phyloP scores from a whole-genome alignment of 2,329 filamentous ascomycete species.

The Paramyrothecium sp. region DNA sequence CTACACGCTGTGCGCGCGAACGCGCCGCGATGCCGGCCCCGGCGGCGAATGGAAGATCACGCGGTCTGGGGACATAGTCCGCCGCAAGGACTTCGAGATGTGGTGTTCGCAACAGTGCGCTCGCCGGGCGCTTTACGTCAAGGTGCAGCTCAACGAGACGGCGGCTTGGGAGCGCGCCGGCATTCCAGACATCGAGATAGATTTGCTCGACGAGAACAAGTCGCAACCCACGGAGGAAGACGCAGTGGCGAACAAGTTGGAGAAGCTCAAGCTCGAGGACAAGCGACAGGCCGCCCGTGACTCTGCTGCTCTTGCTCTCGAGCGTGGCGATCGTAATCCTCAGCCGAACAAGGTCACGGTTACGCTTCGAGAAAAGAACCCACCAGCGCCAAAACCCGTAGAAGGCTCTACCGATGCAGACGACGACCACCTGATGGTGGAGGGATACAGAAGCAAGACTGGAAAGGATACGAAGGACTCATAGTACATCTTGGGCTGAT shows the following conservation, averaged over 20 bases:
- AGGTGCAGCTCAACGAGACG: slow-evolving; percentile 82
- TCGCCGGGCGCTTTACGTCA: slow-evolving; percentile 76
- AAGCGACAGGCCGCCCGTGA: slow-evolving; percentile 37
- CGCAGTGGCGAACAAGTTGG: slow-evolving; percentile 33
- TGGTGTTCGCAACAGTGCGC: slow-evolving; percentile 87
- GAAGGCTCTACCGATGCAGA: slow-evolving; percentile 21
- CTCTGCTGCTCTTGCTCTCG: slow-evolving; percentile 45
- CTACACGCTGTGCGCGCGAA: slow-evolving; percentile 73
- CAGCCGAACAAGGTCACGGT: slow-evolving; percentile 39
- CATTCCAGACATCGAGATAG: slow-evolving; percentile 53
- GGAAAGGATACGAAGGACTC: slow-evolving; percentile 8
- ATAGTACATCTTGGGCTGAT: slow-evolving; percentile 2
- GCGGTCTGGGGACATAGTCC: slow-evolving; percentile 60
- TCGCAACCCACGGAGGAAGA: slow-evolving; percentile 42
- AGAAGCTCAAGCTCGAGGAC: slow-evolving; percentile 42
- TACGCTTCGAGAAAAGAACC: slow-evolving; percentile 50
- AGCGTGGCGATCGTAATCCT: slow-evolving; percentile 38
- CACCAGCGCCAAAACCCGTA: slow-evolving; percentile 15
- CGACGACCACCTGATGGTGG: slow-evolving; percentile 44
- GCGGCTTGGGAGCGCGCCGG: slow-evolving; percentile 80
- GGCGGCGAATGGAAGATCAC: slow-evolving; percentile 69
- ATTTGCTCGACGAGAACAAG: slow-evolving; percentile 66
- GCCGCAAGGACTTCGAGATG: slow-evolving; percentile 70
- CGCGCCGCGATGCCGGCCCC: slow-evolving; percentile 54
- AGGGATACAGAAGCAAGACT: slow-evolving; percentile 46